Conservation (phyloP, 2,329 filamentous ascomycete species). For the Myriosclerotinia duriaeana region DNA sequence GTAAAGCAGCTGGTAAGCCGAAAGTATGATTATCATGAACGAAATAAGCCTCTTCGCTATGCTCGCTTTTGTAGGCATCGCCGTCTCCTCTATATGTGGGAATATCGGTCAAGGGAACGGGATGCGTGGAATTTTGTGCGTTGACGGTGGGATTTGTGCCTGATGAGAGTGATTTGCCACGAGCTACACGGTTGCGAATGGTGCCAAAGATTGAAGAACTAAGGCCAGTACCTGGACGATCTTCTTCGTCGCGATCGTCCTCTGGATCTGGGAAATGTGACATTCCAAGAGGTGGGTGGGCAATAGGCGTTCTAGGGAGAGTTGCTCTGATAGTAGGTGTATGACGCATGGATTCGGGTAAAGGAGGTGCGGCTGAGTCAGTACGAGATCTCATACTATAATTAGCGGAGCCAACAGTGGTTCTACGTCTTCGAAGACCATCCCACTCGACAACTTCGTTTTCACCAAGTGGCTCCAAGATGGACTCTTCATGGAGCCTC, state of each 20-base stretch:
- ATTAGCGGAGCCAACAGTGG: constrained; percentile 45
- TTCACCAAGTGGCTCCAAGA: constrained; percentile 74
- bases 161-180: constrained; percentile 24
- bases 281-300: constrained; percentile 82
- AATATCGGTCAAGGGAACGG: constrained; percentile 61
- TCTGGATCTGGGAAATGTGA: constrained; percentile 73
- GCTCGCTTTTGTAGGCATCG: constrained; percentile 12
- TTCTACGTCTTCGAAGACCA: constrained; percentile 73
- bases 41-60: constrained; percentile 46
- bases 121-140: constrained; percentile 57
- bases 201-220: constrained; percentile 59
- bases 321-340: constrained; percentile 26
- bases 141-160: constrained; percentile 37
- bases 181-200: constrained; percentile 49
- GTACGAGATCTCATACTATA: constrained; percentile 35
- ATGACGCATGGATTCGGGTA: constrained; percentile 35
- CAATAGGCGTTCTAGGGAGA: constrained; percentile 40
- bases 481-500: constrained; percentile 75
- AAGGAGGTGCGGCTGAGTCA: constrained; percentile 36
- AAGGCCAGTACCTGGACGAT: constrained; percentile 48
- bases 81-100: constrained; percentile 48
- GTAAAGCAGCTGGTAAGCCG: constrained; percentile 46
- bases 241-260: constrained; percentile 54
- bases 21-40: constrained; percentile 48
- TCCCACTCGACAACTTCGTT: constrained; percentile 83